phyloP scores from a whole-genome alignment of 257 asterid genomes.

The Solanum corneliomulleri region DNA sequence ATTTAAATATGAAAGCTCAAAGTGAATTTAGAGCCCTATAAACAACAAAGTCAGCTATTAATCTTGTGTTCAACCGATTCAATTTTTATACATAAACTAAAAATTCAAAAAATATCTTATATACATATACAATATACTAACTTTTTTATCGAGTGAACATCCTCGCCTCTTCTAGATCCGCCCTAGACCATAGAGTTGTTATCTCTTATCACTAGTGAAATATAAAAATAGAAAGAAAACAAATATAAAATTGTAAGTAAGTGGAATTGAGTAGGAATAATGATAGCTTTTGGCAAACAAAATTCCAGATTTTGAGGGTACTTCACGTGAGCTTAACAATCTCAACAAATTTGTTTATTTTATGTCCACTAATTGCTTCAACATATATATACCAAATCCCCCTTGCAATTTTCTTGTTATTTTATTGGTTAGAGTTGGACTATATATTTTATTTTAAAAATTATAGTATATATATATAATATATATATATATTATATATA shows the following conservation, averaged over 20 bases:
- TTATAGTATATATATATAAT: too few species aligned
- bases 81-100: too few species aligned
- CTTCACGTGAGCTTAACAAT: conserved; percentile 20
- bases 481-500: too few species aligned
- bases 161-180: not conserved
- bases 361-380: conserved; percentile 3
- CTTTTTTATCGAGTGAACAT: not conserved
- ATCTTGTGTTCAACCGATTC: too few species aligned
- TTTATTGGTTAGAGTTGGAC: not conserved
- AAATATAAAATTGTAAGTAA: not conserved
- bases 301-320: conserved; percentile 35
- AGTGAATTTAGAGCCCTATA: too few species aligned
- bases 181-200: not conserved
- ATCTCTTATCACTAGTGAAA: not conserved
- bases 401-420: not conserved
- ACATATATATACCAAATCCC: not conserved
- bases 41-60: not conserved
- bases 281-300: conserved; percentile 13
- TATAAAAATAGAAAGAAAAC: not conserved
- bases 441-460: not conserved
- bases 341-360: not conserved
- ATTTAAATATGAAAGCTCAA: too few species aligned
- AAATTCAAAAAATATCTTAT: not conserved
- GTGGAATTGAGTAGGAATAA: not conserved
- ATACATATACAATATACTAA: too few species aligned